Evolutionary conservation across 768 basidiomycete species (phyloP), one percentile per base, ranked within the genome.

Genomic region (Rhizopogon roseolus): DNA sequence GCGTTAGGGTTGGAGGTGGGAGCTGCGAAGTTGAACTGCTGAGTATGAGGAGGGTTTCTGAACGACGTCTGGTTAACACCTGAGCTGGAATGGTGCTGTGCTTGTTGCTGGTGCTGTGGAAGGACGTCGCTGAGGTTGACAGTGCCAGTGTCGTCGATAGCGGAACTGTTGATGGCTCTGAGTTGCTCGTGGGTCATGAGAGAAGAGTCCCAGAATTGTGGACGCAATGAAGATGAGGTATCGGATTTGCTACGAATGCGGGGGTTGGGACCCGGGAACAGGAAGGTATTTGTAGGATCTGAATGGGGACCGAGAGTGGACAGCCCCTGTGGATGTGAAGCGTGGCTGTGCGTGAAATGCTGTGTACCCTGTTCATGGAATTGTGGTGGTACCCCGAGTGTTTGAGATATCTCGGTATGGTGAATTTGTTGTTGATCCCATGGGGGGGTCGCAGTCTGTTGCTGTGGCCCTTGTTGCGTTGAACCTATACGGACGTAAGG

Each of bases 211-310:
- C 84, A 84, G 42, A 77, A 64, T 1, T 77, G 79, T 14, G 78
- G 78, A 52, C 84, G 80, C 3, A 79, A 71, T 41, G 67, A 67
- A 45, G 67, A 41, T 40, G 80, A 73, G 0, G 81, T 78, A 43
- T 86, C 85, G 1, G 82, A 82, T 60, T 84, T 80, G 67, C 81
- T 84, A 50, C 85, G 74, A 22, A 72, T 68, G 36, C 83, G 76
- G 36, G 68, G 67, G 66, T 69, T 67, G 29, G 67, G 61, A 32
- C 57, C 66, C 28, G 76, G 74, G 59, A 72, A 66, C 32, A 73
- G 68, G 56, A 69, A 74, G 61, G 59, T 71, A 71, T 69, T 67
- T 67, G 65, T 69, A 71, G 57, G 49, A 63, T 69, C 69, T 45
- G 69, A 54, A 55, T 66, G 68, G 57, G 64, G 57, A 64, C 56